Conservation (phyloP, 768 basidiomycete species). For the Butyriboletus loyo region DNA sequence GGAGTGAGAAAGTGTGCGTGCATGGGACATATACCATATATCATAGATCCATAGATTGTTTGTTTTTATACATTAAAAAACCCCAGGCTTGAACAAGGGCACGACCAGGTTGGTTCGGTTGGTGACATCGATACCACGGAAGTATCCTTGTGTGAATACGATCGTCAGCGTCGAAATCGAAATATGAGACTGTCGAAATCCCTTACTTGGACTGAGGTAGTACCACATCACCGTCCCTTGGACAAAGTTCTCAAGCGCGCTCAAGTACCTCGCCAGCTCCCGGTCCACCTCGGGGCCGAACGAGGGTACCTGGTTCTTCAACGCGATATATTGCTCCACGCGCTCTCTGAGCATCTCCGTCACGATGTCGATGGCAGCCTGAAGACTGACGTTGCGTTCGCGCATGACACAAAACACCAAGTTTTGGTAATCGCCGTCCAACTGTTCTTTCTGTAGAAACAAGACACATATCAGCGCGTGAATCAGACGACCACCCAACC, state of each 20-base stretch:
- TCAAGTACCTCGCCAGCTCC: slow-evolving; percentile 33
- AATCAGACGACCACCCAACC: slow-evolving; percentile 3
- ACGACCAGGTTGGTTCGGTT: slow-evolving; percentile 29
- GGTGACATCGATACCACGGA: slow-evolving; percentile 33
- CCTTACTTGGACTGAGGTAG: slow-evolving; percentile 38
- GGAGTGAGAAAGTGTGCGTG: not conserved
- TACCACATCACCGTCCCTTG: slow-evolving; percentile 41
- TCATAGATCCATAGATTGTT: too few species aligned
- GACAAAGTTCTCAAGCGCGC: slow-evolving; percentile 37
- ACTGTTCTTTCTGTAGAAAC: slow-evolving; percentile 35
- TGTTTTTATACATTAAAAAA: slow-evolving; percentile 23
- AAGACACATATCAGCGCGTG: slow-evolving; percentile 4
- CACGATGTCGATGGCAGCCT: slow-evolving; percentile 35
- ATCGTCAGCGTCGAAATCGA: slow-evolving; percentile 11
- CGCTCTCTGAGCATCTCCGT: slow-evolving; percentile 37
- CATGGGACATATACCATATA: too few species aligned
- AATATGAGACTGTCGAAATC: not conserved
- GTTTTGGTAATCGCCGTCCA: slow-evolving; percentile 40
- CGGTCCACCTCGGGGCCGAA: slow-evolving; percentile 34
- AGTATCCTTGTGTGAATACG: slow-evolving; percentile 26
- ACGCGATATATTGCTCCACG: slow-evolving; percentile 30
- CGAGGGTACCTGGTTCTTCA: slow-evolving; percentile 35
- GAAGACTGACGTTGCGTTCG: slow-evolving; percentile 32
- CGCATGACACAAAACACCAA: slow-evolving; percentile 40
- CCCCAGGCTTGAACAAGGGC: slow-evolving; percentile 28